Evolutionary conservation across 2,329 filamentous ascomycete species (phyloP), one percentile per base, ranked within the genome.

Genomic region (Scleromitrula shiraiana): DNA sequence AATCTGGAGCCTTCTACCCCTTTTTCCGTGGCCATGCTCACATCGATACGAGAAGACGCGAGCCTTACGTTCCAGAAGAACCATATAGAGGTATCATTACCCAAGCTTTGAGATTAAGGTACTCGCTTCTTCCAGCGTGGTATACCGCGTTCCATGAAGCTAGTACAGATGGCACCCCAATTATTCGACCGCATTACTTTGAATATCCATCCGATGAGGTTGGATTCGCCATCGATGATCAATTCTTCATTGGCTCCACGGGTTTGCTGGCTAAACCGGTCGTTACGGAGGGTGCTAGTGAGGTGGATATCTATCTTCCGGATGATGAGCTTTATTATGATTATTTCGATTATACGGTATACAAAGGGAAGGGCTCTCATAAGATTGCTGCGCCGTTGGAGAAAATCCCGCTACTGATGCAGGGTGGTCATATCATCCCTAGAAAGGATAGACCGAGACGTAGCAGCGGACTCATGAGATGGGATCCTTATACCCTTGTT

Each of bases 11-110:
- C 48, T 98, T 95, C 74, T 97, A 97, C 66, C 93, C 93, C 7
- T 98, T 97, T 73, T 95, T 97, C 85, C 87, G 93, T 53, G 93
- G 82, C 2, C 93, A 98, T 64, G 93, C 93, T 6, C 93, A 98
- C 67, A 97, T 97, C 52, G 93, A 98, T 63, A 86, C 93, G 32
- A 88, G 93, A 38, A 85, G 93, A 22, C 85, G 93, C 44, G 93
- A 98, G 69, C 93, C 93, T 3, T 98, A 97, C 64, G 73, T 97
- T 50, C 75, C 83, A 9, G 85, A 86, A 9, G 85, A 93, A 52
- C 89, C 90, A 1, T 89, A 95, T 68, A 87, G 82, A 3, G 76
- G 77, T 44, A 94, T 96, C 64, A 87, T 95, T 61, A 88, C 88
- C 0, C 80, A 91, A 52, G 90, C 93, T 2, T 74, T 98, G 35